Percentiles rank a stretch among this genome's conserved stretches.
These are phyloP conservation scores for Leptographium lundbergii DNA, from an alignment of 2,329 filamentous ascomycete genomes.

Conservation along the genomic window DNA sequence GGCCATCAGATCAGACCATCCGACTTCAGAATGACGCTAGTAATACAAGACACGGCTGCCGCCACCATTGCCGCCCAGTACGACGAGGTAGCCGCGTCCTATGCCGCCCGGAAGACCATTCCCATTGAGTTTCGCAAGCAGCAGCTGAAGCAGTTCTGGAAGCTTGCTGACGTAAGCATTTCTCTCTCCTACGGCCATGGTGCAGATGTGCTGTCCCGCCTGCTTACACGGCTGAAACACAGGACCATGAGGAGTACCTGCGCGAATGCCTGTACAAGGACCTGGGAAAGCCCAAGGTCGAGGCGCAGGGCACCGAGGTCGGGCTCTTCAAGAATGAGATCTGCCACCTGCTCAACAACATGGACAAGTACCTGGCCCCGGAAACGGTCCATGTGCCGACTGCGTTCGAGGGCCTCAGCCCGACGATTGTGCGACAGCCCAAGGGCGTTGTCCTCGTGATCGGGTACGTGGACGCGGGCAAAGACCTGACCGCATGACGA, in stretches of 20 bases:
- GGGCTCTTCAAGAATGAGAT: slow-evolving; percentile 21
- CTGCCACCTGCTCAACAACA: slow-evolving; percentile 22
- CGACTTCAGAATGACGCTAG: not conserved
- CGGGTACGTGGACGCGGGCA: slow-evolving; percentile 10
- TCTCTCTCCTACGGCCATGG: not conserved
- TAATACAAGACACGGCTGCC: not conserved
- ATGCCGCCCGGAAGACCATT: slow-evolving; percentile 18
- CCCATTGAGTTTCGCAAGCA: slow-evolving; percentile 24
- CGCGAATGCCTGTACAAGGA: slow-evolving; percentile 21
- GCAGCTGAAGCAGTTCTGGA: slow-evolving; percentile 28
- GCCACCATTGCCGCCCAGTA: not conserved
- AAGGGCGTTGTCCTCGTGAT: slow-evolving; percentile 30
- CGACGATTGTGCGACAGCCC: slow-evolving; percentile 22
- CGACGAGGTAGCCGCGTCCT: not conserved
- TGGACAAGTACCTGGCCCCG: slow-evolving; percentile 21
- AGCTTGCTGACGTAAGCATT: slow-evolving; percentile 20
- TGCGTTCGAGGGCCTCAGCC: slow-evolving; percentile 16
- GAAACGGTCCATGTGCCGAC: slow-evolving; percentile 22
- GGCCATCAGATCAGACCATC: not conserved
- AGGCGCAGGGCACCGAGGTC: slow-evolving; percentile 21
- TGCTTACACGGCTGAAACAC: not conserved
- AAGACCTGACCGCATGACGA: not conserved
- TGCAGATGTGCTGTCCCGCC: not conserved
- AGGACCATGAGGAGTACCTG: slow-evolving; percentile 23
- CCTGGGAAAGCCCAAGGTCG: slow-evolving; percentile 21